These are phyloP conservation scores for Hemerocallis citrina DNA, from an alignment of 106 monocot species.

Conservation along the genomic window DNA sequence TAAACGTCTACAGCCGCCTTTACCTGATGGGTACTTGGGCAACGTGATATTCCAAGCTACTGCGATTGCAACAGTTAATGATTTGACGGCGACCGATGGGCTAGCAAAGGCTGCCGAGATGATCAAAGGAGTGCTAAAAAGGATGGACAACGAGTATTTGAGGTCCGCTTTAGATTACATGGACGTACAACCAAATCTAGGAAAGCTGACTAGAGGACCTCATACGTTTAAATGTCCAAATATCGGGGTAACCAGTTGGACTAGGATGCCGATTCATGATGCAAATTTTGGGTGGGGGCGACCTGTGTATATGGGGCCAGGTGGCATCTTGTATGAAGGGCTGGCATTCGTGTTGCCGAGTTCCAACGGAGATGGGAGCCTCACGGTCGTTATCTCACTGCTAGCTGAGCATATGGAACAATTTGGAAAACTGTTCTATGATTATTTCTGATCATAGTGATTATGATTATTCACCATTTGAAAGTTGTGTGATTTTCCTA, in stretches of 20 bases:
- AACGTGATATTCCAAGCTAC: constrained; percentile 84
- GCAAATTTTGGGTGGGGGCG: background rate
- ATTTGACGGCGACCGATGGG: constrained; percentile 39
- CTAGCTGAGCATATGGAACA: constrained; percentile 55
- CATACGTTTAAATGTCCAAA: background rate
- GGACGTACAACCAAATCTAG: constrained; percentile 61
- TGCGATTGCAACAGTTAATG: too few relatives aligned
- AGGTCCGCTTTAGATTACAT: constrained; percentile 67
- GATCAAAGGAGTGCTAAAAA: constrained; percentile 35
- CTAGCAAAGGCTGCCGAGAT: constrained; percentile 16
- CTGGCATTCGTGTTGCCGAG: constrained; percentile 60
- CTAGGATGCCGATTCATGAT: background rate
- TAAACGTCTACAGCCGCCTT: too few relatives aligned
- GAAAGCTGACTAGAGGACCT: too few relatives aligned
- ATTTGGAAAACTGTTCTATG: constrained; percentile 55
- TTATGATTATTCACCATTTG: too few relatives aligned
- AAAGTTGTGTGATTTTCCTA: too few relatives aligned
- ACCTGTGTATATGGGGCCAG: background rate
- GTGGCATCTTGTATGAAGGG: background rate
- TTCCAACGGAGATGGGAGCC: constrained; percentile 42
- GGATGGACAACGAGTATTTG: constrained; percentile 72
- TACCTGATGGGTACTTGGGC: too few relatives aligned
- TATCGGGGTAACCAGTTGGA: background rate
- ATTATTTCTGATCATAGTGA: too few relatives aligned
- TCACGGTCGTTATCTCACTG: constrained; percentile 64